These are phyloP conservation scores for Calonectria pteridis DNA, from an alignment of 2,329 filamentous ascomycete species.

Conservation along the genomic window DNA sequence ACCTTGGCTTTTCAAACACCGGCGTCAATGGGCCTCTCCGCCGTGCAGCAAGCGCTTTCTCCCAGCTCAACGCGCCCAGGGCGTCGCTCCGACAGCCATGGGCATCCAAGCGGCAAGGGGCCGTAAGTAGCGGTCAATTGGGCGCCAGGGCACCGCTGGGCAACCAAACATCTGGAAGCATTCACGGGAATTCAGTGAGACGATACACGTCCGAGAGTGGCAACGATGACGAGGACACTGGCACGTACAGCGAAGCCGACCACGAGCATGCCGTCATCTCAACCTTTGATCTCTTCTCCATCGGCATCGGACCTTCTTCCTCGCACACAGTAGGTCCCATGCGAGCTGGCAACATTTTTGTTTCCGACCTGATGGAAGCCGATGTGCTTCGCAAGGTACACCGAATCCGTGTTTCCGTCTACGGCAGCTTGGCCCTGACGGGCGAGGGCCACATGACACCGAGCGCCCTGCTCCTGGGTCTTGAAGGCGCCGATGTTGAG, in stretches of 20 bases:
- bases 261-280: slow-evolving; percentile 66
- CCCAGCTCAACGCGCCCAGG: neutral
- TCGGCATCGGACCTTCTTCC: slow-evolving; percentile 64
- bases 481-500: slow-evolving; percentile 63
- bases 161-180: neutral
- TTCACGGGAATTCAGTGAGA: neutral
- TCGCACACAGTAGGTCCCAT: slow-evolving; percentile 66
- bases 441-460: slow-evolving; percentile 67
- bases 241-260: slow-evolving; percentile 62
- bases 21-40: slow-evolving; percentile 3
- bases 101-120: neutral
- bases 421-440: slow-evolving; percentile 63
- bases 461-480: slow-evolving; percentile 61
- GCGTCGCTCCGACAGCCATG: neutral
- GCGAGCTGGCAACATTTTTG: slow-evolving; percentile 65
- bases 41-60: neutral
- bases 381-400: slow-evolving; percentile 58
- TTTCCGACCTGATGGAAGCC: slow-evolving; percentile 61
- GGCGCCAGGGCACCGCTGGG: neutral
- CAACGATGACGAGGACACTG: slow-evolving; percentile 49
- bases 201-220: slow-evolving; percentile 18
- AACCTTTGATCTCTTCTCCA: slow-evolving; percentile 64
- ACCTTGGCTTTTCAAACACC: slow-evolving; percentile 9
- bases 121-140: slow-evolving; percentile 2
- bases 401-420: slow-evolving; percentile 62